Evolutionary conservation across 306 rosid species (phyloP).

Genomic region (Castanopsis chinensis): DNA sequence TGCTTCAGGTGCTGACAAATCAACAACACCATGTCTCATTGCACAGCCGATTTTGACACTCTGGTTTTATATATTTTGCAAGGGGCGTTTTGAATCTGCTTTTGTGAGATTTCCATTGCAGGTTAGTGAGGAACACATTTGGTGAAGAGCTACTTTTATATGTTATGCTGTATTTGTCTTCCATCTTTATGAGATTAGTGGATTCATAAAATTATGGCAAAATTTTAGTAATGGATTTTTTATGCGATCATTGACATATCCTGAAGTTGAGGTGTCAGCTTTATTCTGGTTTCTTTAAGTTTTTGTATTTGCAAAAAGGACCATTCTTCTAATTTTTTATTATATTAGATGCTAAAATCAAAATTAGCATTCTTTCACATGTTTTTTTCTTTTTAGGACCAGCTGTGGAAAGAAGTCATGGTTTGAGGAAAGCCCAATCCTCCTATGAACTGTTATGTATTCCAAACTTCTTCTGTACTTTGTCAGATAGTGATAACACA

Average conservation of each 20-base stretch:
- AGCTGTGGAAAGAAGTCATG: neutral
- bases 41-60: conserved; percentile 71
- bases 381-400: neutral
- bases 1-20: conserved; percentile 52
- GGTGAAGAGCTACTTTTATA: neutral
- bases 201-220: neutral
- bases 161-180: neutral
- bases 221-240: neutral
- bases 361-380: neutral
- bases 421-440: neutral
- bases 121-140: conserved; percentile 40
- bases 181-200: neutral
- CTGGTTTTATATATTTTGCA: conserved; percentile 75
- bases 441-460: neutral
- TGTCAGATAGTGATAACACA: neutral
- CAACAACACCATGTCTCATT: conserved; percentile 52
- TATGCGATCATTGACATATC: neutral
- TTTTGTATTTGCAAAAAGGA: neutral
- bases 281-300: neutral
- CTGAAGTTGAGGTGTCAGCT: neutral
- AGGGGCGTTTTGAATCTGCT: conserved; percentile 90
- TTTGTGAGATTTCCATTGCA: conserved; percentile 65
- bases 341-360: neutral
- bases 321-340: neutral
- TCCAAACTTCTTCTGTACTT: neutral